Evolutionary conservation across 2,329 filamentous ascomycete species (phyloP).

Genomic region (Fonsecaea nubica): DNA sequence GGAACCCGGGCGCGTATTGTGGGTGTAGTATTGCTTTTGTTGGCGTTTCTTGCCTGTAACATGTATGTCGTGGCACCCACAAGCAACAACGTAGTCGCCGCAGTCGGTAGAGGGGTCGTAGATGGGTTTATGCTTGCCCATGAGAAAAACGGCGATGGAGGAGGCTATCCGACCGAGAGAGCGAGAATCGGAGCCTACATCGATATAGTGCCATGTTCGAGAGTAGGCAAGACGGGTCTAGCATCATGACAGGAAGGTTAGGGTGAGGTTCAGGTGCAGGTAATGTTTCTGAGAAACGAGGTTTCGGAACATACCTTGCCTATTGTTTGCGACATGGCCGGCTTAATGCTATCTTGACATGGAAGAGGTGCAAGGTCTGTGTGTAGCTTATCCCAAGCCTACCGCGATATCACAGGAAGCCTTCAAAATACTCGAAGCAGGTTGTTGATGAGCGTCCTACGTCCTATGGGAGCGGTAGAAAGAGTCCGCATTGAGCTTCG

Average conservation of each 20-base stretch:
- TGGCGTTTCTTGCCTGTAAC: conserved; percentile 89
- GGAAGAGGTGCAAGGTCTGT: background rate
- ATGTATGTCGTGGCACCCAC: conserved; percentile 83
- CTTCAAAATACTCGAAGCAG: background rate
- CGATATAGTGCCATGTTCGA: conserved; percentile 90
- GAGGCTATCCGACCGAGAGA: conserved; percentile 54
- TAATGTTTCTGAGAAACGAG: background rate
- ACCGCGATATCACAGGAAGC: background rate
- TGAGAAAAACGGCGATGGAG: conserved; percentile 53
- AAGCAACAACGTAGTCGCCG: conserved; percentile 97
- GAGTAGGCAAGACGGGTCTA: conserved; percentile 97
- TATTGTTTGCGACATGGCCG: conserved; percentile 53
- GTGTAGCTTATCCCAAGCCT: background rate
- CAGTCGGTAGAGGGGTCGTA: conserved; percentile 97
- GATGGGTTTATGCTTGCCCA: conserved; percentile 99
- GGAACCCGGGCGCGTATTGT: conserved; percentile 87
- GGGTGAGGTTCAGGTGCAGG: background rate
- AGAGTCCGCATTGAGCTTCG: conserved; percentile 6
- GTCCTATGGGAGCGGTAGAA: background rate
- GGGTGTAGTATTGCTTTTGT: conserved; percentile 95
- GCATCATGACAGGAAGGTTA: conserved; percentile 7
- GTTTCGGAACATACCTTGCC: conserved; percentile 49
- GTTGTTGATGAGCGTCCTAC: background rate
- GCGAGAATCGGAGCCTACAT: conserved; percentile 66
- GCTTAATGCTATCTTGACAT: conserved; percentile 31